Percentiles rank a stretch among this genome's conserved stretches.
Conservation (phyloP, 2,329 filamentous ascomycete species). For the Curvularia lunata region DNA sequence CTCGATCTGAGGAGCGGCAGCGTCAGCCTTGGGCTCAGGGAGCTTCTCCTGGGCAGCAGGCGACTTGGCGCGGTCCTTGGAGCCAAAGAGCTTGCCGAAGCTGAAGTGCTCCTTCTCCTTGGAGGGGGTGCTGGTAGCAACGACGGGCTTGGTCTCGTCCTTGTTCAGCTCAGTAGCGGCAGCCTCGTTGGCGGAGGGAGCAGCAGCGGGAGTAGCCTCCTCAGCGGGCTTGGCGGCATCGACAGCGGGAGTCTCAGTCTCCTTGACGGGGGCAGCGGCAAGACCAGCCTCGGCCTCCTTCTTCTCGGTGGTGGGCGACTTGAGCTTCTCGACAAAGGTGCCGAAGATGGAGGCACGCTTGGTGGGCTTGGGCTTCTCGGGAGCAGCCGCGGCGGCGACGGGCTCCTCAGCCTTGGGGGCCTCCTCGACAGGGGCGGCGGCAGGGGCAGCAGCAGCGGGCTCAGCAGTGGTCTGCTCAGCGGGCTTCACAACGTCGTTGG, state of each 20-base stretch:
- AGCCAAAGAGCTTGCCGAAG: constrained; percentile 60
- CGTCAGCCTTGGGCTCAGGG: constrained; percentile 48
- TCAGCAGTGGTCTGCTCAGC: constrained; percentile 55
- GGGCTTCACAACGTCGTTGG: constrained; percentile 35
- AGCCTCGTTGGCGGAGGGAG: constrained; percentile 43
- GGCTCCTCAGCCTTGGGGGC: constrained; percentile 58
- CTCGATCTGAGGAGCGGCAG: constrained; percentile 49
- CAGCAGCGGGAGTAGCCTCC: constrained; percentile 46
- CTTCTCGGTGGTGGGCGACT: constrained; percentile 65
- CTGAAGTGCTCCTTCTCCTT: constrained; percentile 58
- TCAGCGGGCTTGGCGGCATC: constrained; percentile 45
- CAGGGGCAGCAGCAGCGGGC: constrained; percentile 35
- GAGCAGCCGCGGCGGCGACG: constrained; percentile 45
- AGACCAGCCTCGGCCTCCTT: constrained; percentile 69
- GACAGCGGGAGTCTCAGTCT: constrained; percentile 49
- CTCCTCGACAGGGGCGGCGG: constrained; percentile 32
- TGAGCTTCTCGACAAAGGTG: constrained; percentile 69
- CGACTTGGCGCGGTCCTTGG: constrained; percentile 59
- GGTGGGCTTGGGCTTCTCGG: constrained; percentile 64
- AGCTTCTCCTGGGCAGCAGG: constrained; percentile 42
- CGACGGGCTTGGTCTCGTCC: constrained; percentile 39
- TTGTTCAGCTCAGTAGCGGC: constrained; percentile 37
- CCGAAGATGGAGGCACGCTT: constrained; percentile 89
- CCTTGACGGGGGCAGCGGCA: constrained; percentile 56
- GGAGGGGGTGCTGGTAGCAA: constrained; percentile 47